Evolutionary conservation across 441 rosid species (phyloP), one percentile per base, ranked within the genome.

Genomic region (Heliophila coronopifolia): DNA sequence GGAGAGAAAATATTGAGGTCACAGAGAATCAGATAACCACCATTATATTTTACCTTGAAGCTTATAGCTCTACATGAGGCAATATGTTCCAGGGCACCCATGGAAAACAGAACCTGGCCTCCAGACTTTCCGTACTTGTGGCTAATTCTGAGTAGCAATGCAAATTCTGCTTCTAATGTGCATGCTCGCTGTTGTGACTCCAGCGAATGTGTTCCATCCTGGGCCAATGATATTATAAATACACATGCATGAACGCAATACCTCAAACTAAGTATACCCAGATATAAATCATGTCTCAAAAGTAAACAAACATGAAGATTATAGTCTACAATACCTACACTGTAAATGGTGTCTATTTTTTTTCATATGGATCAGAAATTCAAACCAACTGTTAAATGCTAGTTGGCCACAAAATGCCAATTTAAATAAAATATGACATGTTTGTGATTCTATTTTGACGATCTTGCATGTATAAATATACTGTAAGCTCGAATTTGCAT

Each of bases 61-160:
- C 65, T 72, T 46, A 75, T 66, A 36, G 79, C 90, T 73, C 41
- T 80, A 74, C 88, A 85, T 28, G 97, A 88, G 58, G 86, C 65
- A 19, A 92, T 72, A 64, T 83, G 92, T 66, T 85, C 97, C 76
- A 88, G 63, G 38, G 87, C 79, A 61, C 92, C 88, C 97, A 92
- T 92, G 48, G 95, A 83, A 70, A 85, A 83, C 36, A 92, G 73
- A 59, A 92, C 88, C 65, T 81, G 94, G 25, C 90, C 86, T 53
- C 99, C 99, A 26, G 97, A 76, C 71, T 86, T 92, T 36, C 94
- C 92, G 65, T 88, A 92, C 57, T 83, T 92, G 70, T 83, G 82
- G 63, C 95, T 80, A 63, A 92, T 85, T 73, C 99, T 81, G 66
- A 88, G 65, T 36, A 92, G 72, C 43, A 92, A 67, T 33, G 92